phyloP scores from a whole-genome alignment of 2,329 filamentous ascomycete species.

The Rosellinia necatrix region DNA sequence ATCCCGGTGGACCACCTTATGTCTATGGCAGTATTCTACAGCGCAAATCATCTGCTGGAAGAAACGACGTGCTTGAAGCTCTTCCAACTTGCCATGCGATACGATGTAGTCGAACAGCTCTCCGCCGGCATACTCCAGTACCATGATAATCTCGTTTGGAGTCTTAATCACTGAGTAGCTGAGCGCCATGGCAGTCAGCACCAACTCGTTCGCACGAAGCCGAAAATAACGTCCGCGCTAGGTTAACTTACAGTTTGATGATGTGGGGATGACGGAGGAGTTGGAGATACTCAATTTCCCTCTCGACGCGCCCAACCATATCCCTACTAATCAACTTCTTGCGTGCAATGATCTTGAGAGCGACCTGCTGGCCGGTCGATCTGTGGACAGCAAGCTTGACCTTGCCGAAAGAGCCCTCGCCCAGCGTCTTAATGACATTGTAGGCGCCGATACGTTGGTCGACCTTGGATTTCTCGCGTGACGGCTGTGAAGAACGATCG shows the following conservation, averaged over 20 bases:
- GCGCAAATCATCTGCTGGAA: constrained; percentile 99
- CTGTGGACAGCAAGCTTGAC: constrained; percentile 95
- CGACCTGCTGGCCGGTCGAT: constrained; percentile 91
- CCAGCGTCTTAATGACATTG: constrained; percentile 85
- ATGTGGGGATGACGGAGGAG: constrained; percentile 95
- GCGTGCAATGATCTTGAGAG: constrained; percentile 95
- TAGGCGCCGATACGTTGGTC: constrained; percentile 92
- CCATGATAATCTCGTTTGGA: constrained; percentile 95
- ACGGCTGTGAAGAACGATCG: constrained; percentile 39
- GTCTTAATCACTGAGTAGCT: constrained; percentile 98
- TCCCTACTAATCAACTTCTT: constrained; percentile 96
- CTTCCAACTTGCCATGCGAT: constrained; percentile 86
- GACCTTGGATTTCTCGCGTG: constrained; percentile 59
- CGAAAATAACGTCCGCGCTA: not conserved
- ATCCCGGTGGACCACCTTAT: constrained; percentile 98
- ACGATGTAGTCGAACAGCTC: constrained; percentile 99
- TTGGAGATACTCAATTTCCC: constrained; percentile 98
- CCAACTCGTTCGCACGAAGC: not conserved
- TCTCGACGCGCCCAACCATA: constrained; percentile 96
- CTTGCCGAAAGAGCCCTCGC: constrained; percentile 97
- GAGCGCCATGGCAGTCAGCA: constrained; percentile 33
- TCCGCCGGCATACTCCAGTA: constrained; percentile 94
- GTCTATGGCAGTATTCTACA: constrained; percentile 97
- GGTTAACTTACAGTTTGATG: constrained; percentile 83
- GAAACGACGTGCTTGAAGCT: constrained; percentile 92